phyloP scores from a whole-genome alignment of 2,329 filamentous ascomycete species.

The Pestalotiopsis sp. region DNA sequence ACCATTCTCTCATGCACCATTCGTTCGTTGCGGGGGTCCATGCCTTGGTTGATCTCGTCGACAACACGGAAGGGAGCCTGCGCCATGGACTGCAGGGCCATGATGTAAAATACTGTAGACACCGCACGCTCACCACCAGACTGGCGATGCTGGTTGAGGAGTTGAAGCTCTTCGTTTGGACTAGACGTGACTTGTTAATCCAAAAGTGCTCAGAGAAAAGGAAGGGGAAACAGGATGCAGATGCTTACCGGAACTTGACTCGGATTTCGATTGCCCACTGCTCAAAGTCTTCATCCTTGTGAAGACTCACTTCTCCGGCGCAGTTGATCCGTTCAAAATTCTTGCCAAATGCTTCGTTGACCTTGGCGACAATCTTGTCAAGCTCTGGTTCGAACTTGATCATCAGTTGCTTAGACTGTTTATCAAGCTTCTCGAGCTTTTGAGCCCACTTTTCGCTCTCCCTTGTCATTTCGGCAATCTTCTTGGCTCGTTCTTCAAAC shows the following conservation, averaged over 20 bases:
- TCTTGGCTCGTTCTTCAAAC: slow-evolving; percentile 71
- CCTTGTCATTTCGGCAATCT: slow-evolving; percentile 67
- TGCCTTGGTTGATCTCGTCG: slow-evolving; percentile 99
- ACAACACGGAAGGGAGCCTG: slow-evolving; percentile 96
- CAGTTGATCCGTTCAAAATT: slow-evolving; percentile 96
- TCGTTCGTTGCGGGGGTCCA: slow-evolving; percentile 97
- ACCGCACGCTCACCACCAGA: slow-evolving; percentile 96
- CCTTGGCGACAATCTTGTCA: slow-evolving; percentile 75
- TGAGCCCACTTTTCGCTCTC: slow-evolving; percentile 57
- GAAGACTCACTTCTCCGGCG: slow-evolving; percentile 83
- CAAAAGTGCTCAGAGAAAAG: not conserved
- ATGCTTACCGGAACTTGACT: slow-evolving; percentile 84
- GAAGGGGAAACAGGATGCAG: not conserved
- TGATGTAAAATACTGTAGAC: slow-evolving; percentile 97
- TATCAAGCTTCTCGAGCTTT: slow-evolving; percentile 57
- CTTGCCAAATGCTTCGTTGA: slow-evolving; percentile 88
- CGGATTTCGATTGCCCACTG: slow-evolving; percentile 92
- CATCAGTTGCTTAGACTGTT: slow-evolving; percentile 67
- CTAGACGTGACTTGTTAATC: slow-evolving; percentile 39
- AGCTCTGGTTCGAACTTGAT: slow-evolving; percentile 81
- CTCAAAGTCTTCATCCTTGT: slow-evolving; percentile 93
- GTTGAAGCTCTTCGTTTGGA: slow-evolving; percentile 79
- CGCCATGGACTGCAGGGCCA: slow-evolving; percentile 93
- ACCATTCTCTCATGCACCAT: slow-evolving; percentile 99
- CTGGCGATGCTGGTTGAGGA: slow-evolving; percentile 89